Evolutionary conservation across 306 rosid genomes (phyloP).

Genomic region (Vigna trinervia): DNA sequence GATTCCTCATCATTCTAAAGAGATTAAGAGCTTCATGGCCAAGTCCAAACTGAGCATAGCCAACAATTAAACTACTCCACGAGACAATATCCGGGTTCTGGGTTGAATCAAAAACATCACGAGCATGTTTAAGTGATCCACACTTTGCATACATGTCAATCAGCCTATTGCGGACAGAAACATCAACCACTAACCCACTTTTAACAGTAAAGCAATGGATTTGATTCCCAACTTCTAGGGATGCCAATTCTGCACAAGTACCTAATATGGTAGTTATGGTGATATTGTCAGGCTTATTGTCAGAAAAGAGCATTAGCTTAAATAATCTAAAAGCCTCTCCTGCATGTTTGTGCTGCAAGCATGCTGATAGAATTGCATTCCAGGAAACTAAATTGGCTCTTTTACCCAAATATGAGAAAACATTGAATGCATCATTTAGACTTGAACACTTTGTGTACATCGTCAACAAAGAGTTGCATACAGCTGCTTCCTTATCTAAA

Average conservation of each 20-base stretch:
- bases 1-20: constrained; percentile 60
- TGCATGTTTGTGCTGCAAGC: constrained; percentile 65
- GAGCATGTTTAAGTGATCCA: constrained; percentile 68
- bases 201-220: constrained; percentile 64
- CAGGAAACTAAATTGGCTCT: constrained; percentile 70
- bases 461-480: constrained; percentile 67
- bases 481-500: constrained; percentile 51
- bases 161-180: constrained; percentile 69
- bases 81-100: constrained; percentile 64
- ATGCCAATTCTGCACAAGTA: constrained; percentile 69
- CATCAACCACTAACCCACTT: constrained; percentile 64
- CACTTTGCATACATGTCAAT: constrained; percentile 86
- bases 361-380: constrained; percentile 76
- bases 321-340: constrained; percentile 62
- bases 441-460: constrained; percentile 78
- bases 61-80: constrained; percentile 88
- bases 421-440: constrained; percentile 58
- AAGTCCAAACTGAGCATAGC: constrained; percentile 75
- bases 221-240: constrained; percentile 72
- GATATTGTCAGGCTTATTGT: constrained; percentile 60
- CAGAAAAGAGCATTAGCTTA: constrained; percentile 63
- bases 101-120: constrained; percentile 59
- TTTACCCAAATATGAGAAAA: constrained; percentile 51
- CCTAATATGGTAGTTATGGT: constrained; percentile 67
- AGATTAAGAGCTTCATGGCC: constrained; percentile 73